Evolutionary conservation across 129 eudicot genomes (phyloP).

Genomic region (Scalesia atractyloides): DNA sequence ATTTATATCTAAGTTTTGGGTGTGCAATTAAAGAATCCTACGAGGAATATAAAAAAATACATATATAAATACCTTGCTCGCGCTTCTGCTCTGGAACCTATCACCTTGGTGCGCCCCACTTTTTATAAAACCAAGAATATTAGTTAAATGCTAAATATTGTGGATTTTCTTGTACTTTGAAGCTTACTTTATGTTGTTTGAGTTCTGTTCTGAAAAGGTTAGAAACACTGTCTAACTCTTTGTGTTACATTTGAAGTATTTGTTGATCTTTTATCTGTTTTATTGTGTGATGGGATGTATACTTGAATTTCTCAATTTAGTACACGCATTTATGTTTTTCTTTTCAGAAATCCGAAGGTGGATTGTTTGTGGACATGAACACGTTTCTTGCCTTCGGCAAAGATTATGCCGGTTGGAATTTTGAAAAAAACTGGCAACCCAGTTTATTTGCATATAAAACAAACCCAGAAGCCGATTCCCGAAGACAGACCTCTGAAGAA

Average conservation of each 20-base stretch:
- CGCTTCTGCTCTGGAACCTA: too few relatives aligned
- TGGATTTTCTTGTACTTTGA: neutral
- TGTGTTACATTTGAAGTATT: slow-evolving; percentile 15
- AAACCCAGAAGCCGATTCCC: slow-evolving; percentile 69
- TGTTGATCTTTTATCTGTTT: neutral
- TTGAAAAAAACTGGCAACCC: slow-evolving; percentile 84
- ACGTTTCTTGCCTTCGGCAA: slow-evolving; percentile 93
- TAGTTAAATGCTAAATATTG: neutral
- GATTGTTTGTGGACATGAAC: slow-evolving; percentile 83
- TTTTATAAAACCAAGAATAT: too few relatives aligned
- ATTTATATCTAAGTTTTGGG: too few relatives aligned
- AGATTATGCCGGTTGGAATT: slow-evolving; percentile 86
- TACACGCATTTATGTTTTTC: slow-evolving; percentile 7
- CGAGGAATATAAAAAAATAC: too few relatives aligned
- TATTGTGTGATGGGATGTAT: neutral
- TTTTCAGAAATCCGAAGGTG: slow-evolving; percentile 89
- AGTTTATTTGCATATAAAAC: slow-evolving; percentile 84
- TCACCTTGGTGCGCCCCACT: too few relatives aligned
- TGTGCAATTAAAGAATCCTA: too few relatives aligned
- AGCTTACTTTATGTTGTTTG: neutral
- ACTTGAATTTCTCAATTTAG: neutral
- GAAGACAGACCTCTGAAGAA: slow-evolving; percentile 89
- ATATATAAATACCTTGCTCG: too few relatives aligned
- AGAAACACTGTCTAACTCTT: too few relatives aligned
- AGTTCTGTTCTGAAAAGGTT: neutral